Conservation (phyloP, 148 eudicot species). For the Camellia sinensis region DNA sequence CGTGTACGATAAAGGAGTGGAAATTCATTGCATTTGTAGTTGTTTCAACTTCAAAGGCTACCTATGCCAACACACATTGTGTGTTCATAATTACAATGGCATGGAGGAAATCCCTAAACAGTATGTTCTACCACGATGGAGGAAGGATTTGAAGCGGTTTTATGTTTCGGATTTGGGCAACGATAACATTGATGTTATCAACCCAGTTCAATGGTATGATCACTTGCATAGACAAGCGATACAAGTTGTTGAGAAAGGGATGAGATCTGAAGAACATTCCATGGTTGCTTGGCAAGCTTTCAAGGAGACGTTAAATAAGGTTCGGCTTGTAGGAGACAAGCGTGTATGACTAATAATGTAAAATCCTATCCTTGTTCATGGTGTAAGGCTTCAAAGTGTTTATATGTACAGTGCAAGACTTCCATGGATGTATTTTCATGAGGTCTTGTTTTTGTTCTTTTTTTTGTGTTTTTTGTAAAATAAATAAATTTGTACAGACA, state of each 20-base stretch:
- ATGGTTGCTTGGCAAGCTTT: constrained; percentile 80
- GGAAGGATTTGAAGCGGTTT: constrained; percentile 66
- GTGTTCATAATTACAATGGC: constrained; percentile 47
- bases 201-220: constrained; percentile 64
- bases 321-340: constrained; percentile 55
- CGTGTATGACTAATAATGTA: constrained; percentile 23
- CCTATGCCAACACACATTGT: constrained; percentile 67
- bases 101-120: constrained; percentile 60
- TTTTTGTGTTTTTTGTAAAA: background rate
- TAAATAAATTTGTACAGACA: too few relatives aligned
- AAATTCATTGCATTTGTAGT: constrained; percentile 66
- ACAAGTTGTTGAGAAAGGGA: constrained; percentile 67
- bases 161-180: constrained; percentile 50
- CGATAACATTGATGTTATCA: constrained; percentile 39
- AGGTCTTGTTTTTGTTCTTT: background rate
- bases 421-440: background rate
- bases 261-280: constrained; percentile 66
- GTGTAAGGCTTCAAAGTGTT: background rate
- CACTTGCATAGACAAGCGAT: constrained; percentile 68
- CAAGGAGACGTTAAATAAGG: constrained; percentile 65
- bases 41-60: constrained; percentile 75
- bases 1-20: constrained; percentile 46
- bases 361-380: background rate
- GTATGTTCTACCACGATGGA: constrained; percentile 68
- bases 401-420: constrained; percentile 1